These are phyloP conservation scores for Penicillium lagena DNA, from an alignment of 495 filamentous ascomycete species.

Conservation along the genomic window DNA sequence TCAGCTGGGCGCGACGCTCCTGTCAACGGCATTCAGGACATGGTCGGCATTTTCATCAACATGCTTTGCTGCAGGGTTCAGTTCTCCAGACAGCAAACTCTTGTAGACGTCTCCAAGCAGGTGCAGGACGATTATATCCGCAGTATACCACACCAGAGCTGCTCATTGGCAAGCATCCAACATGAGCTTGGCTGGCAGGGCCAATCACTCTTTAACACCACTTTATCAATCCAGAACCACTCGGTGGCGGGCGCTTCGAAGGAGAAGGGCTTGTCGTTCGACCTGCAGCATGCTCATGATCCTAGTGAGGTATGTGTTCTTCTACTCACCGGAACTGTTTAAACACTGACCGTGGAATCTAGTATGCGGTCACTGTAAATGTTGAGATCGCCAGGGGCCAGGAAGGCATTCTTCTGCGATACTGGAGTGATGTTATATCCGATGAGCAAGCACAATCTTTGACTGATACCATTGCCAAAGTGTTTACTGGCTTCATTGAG, in stretches of 20 bases:
- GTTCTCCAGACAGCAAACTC: constrained; percentile 22
- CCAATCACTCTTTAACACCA: constrained; percentile 51
- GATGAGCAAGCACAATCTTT: constrained; percentile 28
- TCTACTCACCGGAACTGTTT: background rate
- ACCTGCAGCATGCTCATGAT: constrained; percentile 35
- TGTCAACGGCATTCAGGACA: constrained; percentile 43
- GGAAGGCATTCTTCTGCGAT: constrained; percentile 42
- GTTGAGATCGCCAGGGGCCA: constrained; percentile 35
- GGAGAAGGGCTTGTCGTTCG: constrained; percentile 31
- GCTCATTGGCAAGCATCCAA: constrained; percentile 49
- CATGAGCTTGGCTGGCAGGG: constrained; percentile 46
- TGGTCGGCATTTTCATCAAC: constrained; percentile 51
- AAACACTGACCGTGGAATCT: background rate
- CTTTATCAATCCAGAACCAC: constrained; percentile 48
- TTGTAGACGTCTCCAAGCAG: constrained; percentile 34
- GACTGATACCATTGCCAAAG: constrained; percentile 24
- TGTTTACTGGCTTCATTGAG: constrained; percentile 31
- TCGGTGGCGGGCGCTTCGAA: constrained; percentile 23
- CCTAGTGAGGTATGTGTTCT: constrained; percentile 36
- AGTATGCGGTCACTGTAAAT: constrained; percentile 45
- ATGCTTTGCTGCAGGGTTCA: constrained; percentile 48
- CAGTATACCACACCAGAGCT: constrained; percentile 44
- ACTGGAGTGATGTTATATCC: constrained; percentile 42
- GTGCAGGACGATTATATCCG: constrained; percentile 45
- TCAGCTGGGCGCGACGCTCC: constrained; percentile 44